phyloP scores from a whole-genome alignment of 108 stramenopile species.

The Asterionellopsis glacialis region DNA sequence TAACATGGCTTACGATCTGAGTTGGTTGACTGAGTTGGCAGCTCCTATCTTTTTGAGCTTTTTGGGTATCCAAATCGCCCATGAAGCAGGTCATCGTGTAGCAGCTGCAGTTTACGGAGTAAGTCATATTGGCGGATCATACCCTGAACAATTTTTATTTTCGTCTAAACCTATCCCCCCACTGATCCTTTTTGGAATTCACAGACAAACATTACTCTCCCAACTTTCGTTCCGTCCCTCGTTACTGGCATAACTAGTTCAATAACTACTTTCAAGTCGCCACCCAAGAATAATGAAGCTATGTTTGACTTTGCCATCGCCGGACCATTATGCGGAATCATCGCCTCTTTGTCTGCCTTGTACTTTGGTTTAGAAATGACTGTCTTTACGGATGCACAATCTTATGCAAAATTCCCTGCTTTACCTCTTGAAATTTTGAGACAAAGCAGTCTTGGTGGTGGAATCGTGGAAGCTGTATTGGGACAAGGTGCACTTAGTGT shows the following conservation, averaged over 20 bases:
- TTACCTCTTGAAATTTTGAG: conserved; percentile 62
- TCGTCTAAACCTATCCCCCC: neutral
- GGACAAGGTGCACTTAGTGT: conserved; percentile 63
- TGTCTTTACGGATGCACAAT: conserved; percentile 34
- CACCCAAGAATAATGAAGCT: conserved; percentile 67
- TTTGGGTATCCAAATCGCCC: conserved; percentile 52
- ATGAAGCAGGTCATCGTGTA: conserved; percentile 59
- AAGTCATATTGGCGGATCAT: no score
- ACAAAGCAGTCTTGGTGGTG: conserved; percentile 77
- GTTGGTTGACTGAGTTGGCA: conserved; percentile 68
- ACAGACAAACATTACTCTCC: conserved; percentile 48
- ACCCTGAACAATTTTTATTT: neutral
- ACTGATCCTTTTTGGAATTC: neutral
- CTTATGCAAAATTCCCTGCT: conserved; percentile 54
- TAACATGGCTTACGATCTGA: conserved; percentile 56
- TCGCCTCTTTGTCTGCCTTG: conserved; percentile 50
- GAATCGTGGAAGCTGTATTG: conserved; percentile 58
- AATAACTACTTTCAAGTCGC: conserved; percentile 61
- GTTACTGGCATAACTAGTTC: conserved; percentile 69
- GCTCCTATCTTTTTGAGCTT: conserved; percentile 68
- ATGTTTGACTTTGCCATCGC: conserved; percentile 74
- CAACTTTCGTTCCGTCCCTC: conserved; percentile 77
- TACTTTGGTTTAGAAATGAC: conserved; percentile 56
- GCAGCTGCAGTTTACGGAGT: conserved; percentile 41
- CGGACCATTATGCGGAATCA: conserved; percentile 67